Conservation (phyloP, 176 grass and related monocot species). For the Panicum miliaceum region DNA sequence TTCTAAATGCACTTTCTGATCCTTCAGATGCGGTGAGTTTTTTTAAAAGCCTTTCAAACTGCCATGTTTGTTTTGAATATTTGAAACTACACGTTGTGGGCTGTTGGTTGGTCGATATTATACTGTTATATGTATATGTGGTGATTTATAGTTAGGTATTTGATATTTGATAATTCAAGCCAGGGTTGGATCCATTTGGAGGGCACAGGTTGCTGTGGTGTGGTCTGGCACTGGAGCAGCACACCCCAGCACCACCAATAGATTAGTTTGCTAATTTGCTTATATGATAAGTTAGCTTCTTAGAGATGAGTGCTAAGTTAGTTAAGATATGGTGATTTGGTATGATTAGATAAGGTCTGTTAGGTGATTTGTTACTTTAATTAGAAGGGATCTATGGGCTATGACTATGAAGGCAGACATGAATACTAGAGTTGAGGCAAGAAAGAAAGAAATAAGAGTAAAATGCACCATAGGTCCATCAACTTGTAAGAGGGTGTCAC, state of each 20-base stretch:
- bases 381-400: neutral
- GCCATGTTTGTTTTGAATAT: slow-evolving; percentile 15
- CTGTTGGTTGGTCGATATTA: slow-evolving; percentile 31
- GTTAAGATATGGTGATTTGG: neutral
- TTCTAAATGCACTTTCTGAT: slow-evolving; percentile 93
- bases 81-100: slow-evolving; percentile 4
- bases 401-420: neutral
- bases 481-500: too few relatives aligned
- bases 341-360: neutral
- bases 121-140: slow-evolving; percentile 10
- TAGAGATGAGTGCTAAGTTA: neutral
- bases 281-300: neutral
- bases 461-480: too few relatives aligned
- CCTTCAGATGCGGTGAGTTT: slow-evolving; percentile 81
- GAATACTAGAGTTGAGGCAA: neutral
- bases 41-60: slow-evolving; percentile 38
- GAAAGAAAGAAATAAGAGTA: neutral
- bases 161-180: slow-evolving; percentile 30
- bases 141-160: slow-evolving; percentile 24
- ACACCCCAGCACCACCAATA: neutral
- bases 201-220: neutral
- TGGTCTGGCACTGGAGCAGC: neutral
- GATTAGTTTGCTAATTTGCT: neutral
- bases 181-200: slow-evolving; percentile 22
- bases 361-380: neutral